phyloP scores from a whole-genome alignment of 2,329 filamentous ascomycete species.

The Calycina herbarum region DNA sequence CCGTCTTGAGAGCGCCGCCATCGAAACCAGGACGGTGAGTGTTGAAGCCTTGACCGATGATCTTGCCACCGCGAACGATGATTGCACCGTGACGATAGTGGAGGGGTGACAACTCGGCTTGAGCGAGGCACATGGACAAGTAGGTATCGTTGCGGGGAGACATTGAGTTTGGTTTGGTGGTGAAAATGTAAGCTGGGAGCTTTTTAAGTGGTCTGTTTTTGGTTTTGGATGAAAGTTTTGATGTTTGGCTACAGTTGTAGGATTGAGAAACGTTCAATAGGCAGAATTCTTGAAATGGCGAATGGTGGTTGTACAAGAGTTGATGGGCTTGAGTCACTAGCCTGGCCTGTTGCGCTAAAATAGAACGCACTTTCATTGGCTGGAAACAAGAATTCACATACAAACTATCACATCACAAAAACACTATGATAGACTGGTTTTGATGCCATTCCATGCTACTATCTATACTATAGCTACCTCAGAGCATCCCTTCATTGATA shows the following conservation, averaged over 20 bases:
- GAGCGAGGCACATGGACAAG: conserved; percentile 51
- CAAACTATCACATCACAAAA: neutral
- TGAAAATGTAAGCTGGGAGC: no score
- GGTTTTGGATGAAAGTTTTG: neutral
- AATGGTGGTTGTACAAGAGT: neutral
- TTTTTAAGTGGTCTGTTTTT: neutral
- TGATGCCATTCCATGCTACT: neutral
- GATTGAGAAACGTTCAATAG: neutral
- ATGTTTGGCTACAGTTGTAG: neutral
- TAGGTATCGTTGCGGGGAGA: conserved; percentile 45
- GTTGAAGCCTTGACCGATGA: conserved; percentile 53
- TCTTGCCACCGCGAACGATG: conserved; percentile 52
- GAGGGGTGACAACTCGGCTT: conserved; percentile 51
- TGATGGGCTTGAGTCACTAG: neutral
- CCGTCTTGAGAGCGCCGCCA: conserved; percentile 50
- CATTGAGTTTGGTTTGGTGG: conserved; percentile 22
- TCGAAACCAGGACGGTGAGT: conserved; percentile 51
- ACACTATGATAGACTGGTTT: neutral
- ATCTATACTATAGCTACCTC: neutral
- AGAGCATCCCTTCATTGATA: neutral
- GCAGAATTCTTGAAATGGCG: neutral
- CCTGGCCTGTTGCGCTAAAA: neutral
- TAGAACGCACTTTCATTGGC: neutral
- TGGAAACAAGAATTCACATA: neutral
- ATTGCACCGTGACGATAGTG: conserved; percentile 51